Conservation (phyloP, 306 rosid genomes). For the Corylus avellana region DNA sequence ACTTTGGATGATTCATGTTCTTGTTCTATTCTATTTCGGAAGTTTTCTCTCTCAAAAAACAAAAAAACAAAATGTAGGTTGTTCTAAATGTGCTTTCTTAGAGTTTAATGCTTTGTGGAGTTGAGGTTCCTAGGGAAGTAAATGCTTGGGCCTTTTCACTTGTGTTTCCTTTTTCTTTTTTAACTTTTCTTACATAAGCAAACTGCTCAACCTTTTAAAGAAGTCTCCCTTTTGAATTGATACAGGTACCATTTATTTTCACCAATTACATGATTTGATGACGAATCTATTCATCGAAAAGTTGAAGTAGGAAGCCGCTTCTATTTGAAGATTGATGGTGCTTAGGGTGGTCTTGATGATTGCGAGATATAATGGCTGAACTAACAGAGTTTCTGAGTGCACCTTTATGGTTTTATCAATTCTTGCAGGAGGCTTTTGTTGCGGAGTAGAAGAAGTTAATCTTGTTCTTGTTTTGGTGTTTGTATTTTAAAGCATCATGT, state of each 20-base stretch:
- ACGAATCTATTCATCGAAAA: neutral
- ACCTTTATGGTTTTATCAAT: neutral
- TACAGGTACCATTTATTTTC: conserved; percentile 18
- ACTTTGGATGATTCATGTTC: neutral
- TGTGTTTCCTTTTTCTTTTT: neutral
- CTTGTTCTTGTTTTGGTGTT: neutral
- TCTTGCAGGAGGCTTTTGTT: neutral
- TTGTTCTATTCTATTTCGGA: neutral
- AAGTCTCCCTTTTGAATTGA: conserved; percentile 1
- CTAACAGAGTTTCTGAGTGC: neutral
- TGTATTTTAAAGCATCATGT: neutral
- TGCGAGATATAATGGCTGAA: conserved; percentile 4
- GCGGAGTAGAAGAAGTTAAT: neutral
- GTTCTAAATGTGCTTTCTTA: neutral
- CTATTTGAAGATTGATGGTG: neutral
- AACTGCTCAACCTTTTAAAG: neutral
- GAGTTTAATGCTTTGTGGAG: neutral
- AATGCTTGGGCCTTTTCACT: neutral
- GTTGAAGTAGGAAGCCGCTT: neutral
- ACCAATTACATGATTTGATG: neutral
- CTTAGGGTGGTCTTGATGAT: conserved; percentile 4
- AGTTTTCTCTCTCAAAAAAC: neutral
- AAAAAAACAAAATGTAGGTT: neutral
- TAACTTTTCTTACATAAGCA: neutral
- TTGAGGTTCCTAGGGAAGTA: neutral